phyloP scores from a whole-genome alignment of 805 yeast genomes.

The Pachysolen tannophilus region DNA sequence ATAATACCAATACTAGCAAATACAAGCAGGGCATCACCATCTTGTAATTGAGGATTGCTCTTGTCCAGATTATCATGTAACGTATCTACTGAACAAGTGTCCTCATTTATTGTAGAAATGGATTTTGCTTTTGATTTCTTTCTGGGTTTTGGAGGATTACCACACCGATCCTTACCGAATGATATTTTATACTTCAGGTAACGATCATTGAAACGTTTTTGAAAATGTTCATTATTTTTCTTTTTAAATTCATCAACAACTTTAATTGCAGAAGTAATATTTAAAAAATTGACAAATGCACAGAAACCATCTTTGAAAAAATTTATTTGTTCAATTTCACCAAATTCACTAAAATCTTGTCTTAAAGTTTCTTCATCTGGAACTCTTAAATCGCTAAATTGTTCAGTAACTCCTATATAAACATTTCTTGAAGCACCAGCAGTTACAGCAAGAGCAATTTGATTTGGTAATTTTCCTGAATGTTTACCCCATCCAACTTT shows the following conservation, averaged over 20 bases:
- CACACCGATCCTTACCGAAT: constrained; percentile 78
- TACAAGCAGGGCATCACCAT: constrained; percentile 8
- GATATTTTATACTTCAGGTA: constrained; percentile 51
- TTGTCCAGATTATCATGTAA: constrained; percentile 1
- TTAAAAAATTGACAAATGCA: constrained; percentile 66
- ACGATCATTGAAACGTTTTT: constrained; percentile 34
- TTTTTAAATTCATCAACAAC: constrained; percentile 52
- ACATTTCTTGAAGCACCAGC: constrained; percentile 74
- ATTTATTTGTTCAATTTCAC: constrained; percentile 71
- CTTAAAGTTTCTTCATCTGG: constrained; percentile 46
- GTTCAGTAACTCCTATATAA: constrained; percentile 54
- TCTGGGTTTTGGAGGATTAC: constrained; percentile 52
- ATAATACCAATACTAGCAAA: constrained; percentile 19
- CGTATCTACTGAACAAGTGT: neutral
- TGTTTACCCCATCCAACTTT: constrained; percentile 70
- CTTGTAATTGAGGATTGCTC: constrained; percentile 5
- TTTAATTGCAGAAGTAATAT: constrained; percentile 54
- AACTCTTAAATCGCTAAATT: constrained; percentile 22
- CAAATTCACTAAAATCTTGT: constrained; percentile 53
- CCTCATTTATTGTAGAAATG: neutral
- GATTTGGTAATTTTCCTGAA: constrained; percentile 52
- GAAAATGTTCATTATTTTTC: constrained; percentile 26
- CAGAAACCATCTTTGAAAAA: constrained; percentile 62
- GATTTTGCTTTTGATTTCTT: constrained; percentile 21
- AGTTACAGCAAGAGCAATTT: constrained; percentile 54